phyloP scores from a whole-genome alignment of 2,329 filamentous ascomycete genomes.

The Nannizziopsis arthrosporioides region DNA sequence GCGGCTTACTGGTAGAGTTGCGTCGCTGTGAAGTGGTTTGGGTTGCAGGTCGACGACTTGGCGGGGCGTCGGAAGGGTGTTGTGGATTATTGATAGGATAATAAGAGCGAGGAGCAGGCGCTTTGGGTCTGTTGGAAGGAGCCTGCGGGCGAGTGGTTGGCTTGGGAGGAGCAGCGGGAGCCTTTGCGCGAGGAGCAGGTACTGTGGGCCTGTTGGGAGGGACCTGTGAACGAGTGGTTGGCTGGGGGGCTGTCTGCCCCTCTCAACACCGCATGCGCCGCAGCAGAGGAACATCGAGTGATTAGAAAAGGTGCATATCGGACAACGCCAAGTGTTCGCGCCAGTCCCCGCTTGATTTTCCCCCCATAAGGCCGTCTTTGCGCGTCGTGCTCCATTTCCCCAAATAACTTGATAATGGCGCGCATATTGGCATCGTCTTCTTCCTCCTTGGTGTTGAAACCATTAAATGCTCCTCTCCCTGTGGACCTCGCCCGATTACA shows the following conservation, averaged over 20 bases:
- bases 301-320: slow-evolving; percentile 52
- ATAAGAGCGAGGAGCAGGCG: too few species aligned
- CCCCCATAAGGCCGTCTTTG: slow-evolving; percentile 48
- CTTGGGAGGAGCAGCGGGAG: too few species aligned
- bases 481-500: slow-evolving; percentile 55
- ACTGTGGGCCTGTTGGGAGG: too few species aligned
- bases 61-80: slow-evolving; percentile 24
- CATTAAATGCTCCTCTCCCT: slow-evolving; percentile 55
- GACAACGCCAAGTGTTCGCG: slow-evolving; percentile 45
- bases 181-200: too few species aligned
- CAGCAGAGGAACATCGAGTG: slow-evolving; percentile 48
- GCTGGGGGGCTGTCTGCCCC: slow-evolving; percentile 17
- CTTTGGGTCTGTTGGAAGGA: too few species aligned
- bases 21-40: slow-evolving; percentile 2
- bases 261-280: slow-evolving; percentile 48
- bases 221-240: too few species aligned
- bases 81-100: too few species aligned
- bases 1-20: slow-evolving; percentile 3
- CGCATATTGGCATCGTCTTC: slow-evolving; percentile 81
- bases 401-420: slow-evolving; percentile 74
- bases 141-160: too few species aligned
- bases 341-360: slow-evolving; percentile 24
- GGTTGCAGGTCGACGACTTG: slow-evolving; percentile 16
- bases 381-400: slow-evolving; percentile 78
- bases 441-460: slow-evolving; percentile 72